phyloP scores from a whole-genome alignment of 345 rosid species.

The Populus tremula region DNA sequence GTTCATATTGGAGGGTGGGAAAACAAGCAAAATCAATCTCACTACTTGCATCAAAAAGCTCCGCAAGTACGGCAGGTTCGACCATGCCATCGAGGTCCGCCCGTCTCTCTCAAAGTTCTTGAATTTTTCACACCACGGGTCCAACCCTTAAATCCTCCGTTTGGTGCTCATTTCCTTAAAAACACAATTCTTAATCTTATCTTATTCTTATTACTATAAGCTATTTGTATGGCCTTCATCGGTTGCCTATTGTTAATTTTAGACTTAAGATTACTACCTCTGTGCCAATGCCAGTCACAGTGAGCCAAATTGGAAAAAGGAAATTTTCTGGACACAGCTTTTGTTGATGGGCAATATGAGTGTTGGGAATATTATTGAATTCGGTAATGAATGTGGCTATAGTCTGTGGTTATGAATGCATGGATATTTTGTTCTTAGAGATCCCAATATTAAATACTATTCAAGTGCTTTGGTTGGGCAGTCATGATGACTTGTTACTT shows the following conservation, averaged over 20 bases:
- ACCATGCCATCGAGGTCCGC: slow-evolving; percentile 66
- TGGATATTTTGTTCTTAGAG: background rate
- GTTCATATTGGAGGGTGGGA: slow-evolving; percentile 46
- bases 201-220: no score
- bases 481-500: background rate
- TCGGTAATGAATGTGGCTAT: background rate
- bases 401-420: background rate
- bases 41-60: slow-evolving; percentile 45
- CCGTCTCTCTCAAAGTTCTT: background rate
- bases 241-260: background rate
- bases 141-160: no score
- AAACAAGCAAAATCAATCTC: slow-evolving; percentile 37
- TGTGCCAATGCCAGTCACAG: background rate
- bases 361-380: background rate
- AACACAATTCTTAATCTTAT: no score
- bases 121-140: background rate
- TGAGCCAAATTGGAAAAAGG: background rate
- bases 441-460: background rate
- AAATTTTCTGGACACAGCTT: no score
- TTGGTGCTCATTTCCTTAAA: no score
- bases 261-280: background rate
- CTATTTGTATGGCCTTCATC: no score
- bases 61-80: slow-evolving; percentile 49
- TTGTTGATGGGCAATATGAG: background rate
- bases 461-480: background rate